Base-by-base conservation (phyloP, 73 alveolate species). In the Paramecium primaurelia region DNA sequence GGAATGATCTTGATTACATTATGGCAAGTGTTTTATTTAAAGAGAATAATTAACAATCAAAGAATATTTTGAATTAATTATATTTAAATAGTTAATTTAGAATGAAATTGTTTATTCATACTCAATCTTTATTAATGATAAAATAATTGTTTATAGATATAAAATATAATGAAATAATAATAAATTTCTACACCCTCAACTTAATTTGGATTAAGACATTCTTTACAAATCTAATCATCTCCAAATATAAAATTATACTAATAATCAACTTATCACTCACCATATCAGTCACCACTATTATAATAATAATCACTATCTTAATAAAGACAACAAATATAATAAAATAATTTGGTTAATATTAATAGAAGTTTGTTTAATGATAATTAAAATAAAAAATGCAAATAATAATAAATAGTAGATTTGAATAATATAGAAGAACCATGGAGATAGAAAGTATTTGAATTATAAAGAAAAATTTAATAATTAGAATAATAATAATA, bases 11-110 rank as follows among this genome's bases (percentile, higher is more conserved):
- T 20, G 0, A 38, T 80, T 45, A 80, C 91, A 20, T 3, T 10
- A 9, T 80, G 91, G 77, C 25, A 80, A 28, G 91, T 44, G 32
- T 80, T 11, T 36, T 80, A 80, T 25, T 22, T 80, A 49, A 80
- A 80, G 32, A 80, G 47, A 80, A 18, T 80, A 22, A 7, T 44
- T 11, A 16, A 77, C n/a, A 80, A 42, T 80, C 36, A 80, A 64
- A 18, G 91, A 26, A 6, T 80, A 26, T 38, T 80, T 38, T 80
- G 91, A 80, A 16, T 4, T 49, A 1, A 49, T 49, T 49, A 49
- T 6, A 42, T 42, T 42, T 4, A 49, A 49, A 3, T 49, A 49
- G 14, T 12, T 14, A 14, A 0, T 22, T 22, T 49, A 2, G 18
- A 14, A 12, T 49, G 1, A 11, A 49, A 49, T 16, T 14, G 7